Conservation (phyloP, 1,139 yeast species). For the Nakaseomyces uthaithaninus region DNA sequence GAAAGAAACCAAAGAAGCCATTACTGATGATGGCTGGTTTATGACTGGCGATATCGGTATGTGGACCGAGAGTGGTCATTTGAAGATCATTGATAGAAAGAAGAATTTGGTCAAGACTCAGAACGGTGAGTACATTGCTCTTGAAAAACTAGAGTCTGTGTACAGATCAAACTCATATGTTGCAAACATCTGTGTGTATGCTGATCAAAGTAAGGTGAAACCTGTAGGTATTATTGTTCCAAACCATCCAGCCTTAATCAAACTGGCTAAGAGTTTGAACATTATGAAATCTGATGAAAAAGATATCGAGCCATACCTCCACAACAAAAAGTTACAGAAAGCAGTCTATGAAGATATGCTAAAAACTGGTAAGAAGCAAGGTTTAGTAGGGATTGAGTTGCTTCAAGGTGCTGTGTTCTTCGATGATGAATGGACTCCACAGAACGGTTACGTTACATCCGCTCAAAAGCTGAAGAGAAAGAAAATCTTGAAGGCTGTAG, state of each 20-base stretch:
- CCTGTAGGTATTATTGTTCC: slow-evolving; percentile 90
- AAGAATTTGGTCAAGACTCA: slow-evolving; percentile 92
- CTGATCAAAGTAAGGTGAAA: slow-evolving; percentile 76
- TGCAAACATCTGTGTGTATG: slow-evolving; percentile 81
- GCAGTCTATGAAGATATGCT: slow-evolving; percentile 54
- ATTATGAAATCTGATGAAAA: slow-evolving; percentile 41
- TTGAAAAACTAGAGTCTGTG: slow-evolving; percentile 78
- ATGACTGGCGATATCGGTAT: slow-evolving; percentile 96
- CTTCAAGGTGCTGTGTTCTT: slow-evolving; percentile 68
- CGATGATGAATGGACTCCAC: slow-evolving; percentile 97
- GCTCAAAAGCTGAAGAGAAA: slow-evolving; percentile 96
- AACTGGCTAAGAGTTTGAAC: slow-evolving; percentile 48
- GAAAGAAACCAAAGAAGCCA: slow-evolving; percentile 69
- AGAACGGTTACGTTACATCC: slow-evolving; percentile 84
- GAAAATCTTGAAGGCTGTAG: slow-evolving; percentile 65
- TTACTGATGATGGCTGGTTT: slow-evolving; percentile 77
- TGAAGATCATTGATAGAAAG: slow-evolving; percentile 84
- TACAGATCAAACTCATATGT: slow-evolving; percentile 80
- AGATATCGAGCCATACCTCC: slow-evolving; percentile 45
- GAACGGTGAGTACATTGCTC: slow-evolving; percentile 96
- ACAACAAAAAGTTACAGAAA: slow-evolving; percentile 48
- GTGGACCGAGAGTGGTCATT: slow-evolving; percentile 75
- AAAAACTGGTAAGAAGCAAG: slow-evolving; percentile 71
- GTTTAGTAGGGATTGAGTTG: slow-evolving; percentile 79
- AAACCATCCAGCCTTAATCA: slow-evolving; percentile 56